phyloP scores from a whole-genome alignment of 305 asterid species.

The Fraxinus sp. region DNA sequence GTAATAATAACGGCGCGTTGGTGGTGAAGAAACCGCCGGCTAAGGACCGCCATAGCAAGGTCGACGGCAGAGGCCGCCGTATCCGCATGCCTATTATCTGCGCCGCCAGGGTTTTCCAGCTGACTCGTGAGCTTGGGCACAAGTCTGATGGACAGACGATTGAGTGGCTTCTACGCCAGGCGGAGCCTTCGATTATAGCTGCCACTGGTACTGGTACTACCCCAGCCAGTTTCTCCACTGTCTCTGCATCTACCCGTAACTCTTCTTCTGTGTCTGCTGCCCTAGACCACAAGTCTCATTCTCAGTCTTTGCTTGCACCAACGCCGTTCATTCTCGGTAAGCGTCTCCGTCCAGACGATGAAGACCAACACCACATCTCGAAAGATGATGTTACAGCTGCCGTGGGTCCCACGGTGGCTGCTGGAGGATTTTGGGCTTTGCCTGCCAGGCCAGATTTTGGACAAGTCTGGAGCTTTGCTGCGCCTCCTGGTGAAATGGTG shows the following conservation, averaged over 20 bases:
- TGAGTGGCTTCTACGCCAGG: constrained; percentile 95
- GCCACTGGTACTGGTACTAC: constrained; percentile 97
- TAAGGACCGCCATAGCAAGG: constrained; percentile 96
- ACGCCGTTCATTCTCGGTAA: constrained; percentile 90
- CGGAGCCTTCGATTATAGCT: constrained; percentile 91
- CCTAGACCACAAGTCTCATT: constrained; percentile 63
- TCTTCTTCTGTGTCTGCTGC: constrained; percentile 45
- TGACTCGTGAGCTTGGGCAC: constrained; percentile 89
- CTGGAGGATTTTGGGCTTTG: constrained; percentile 91
- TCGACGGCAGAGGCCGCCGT: constrained; percentile 91
- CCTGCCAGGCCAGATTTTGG: constrained; percentile 81
- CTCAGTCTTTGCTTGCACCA: constrained; percentile 46
- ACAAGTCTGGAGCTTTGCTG: constrained; percentile 96
- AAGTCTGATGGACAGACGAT: constrained; percentile 97
- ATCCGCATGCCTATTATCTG: constrained; percentile 97
- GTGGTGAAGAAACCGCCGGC: constrained; percentile 80
- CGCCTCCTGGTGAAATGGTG: constrained; percentile 71
- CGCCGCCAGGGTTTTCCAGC: constrained; percentile 94
- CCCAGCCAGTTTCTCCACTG: constrained; percentile 81
- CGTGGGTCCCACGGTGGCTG: constrained; percentile 44
- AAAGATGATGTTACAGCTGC: constrained; percentile 52
- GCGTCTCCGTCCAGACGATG: constrained; percentile 70
- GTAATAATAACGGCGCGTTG: constrained; percentile 24
- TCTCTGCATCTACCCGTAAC: constrained; percentile 45
- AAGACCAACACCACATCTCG: constrained; percentile 41